These are phyloP conservation scores for Exophiala spinifera DNA, from an alignment of 2,329 filamentous ascomycete genomes.

Conservation along the genomic window DNA sequence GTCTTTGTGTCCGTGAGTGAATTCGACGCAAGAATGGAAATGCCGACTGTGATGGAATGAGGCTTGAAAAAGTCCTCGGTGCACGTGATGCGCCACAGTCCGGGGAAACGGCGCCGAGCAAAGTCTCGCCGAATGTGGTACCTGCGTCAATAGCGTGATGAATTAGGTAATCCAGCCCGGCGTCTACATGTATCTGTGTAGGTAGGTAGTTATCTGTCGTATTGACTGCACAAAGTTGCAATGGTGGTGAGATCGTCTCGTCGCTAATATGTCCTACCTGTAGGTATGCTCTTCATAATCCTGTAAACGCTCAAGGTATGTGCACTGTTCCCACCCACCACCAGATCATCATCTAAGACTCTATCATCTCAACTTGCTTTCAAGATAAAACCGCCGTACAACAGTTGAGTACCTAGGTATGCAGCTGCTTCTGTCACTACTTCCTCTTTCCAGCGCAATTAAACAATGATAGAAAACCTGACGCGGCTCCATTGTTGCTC, in stretches of 20 bases:
- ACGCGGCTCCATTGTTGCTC: slow-evolving; percentile 2
- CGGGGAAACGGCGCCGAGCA: not conserved
- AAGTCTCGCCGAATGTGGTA: not conserved
- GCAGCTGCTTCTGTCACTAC: not conserved
- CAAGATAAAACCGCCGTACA: too few species aligned
- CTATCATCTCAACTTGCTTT: too few species aligned
- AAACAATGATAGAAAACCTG: slow-evolving; percentile 19
- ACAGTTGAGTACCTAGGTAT: too few species aligned
- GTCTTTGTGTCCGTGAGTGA: not conserved
- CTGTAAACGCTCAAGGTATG: not conserved
- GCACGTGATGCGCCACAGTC: not conserved
- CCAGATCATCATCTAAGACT: too few species aligned
- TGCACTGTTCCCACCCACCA: not conserved
- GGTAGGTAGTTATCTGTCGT: too few species aligned
- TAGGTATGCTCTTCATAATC: too few species aligned
- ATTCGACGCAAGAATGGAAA: not conserved
- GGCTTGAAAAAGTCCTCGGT: not conserved
- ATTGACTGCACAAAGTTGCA: too few species aligned
- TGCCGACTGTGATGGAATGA: not conserved
- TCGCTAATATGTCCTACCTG: too few species aligned
- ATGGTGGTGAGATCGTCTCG: too few species aligned
- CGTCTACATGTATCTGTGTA: too few species aligned
- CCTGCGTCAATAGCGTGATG: not conserved
- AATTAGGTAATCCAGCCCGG: not conserved
- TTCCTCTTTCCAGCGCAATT: slow-evolving; percentile 22